Evolutionary conservation across 805 yeast species (phyloP), one percentile per base, ranked within the genome.

Genomic region (Suhomyces xylopsoci): DNA sequence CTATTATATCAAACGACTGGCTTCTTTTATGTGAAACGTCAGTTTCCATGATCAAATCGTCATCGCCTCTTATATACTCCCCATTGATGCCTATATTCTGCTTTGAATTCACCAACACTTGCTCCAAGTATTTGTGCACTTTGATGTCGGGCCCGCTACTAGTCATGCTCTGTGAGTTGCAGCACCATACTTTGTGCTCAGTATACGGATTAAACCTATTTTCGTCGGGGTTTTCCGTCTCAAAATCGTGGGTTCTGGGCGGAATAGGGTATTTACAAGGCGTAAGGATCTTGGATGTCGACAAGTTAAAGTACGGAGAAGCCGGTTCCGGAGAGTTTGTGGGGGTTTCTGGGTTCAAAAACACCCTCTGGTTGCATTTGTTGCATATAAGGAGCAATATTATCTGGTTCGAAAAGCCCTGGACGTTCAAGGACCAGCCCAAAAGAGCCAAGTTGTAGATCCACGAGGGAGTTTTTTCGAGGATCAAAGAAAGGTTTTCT

Each of bases 181-280:
- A 54, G 58, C 80, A 75, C 78, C 78, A 75, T 1, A 50, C 51
- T 49, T 72, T 71, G 56, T 75, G 79, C 25, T 69, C 71, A 2
- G 41, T 47, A 10, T 51, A 47, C 5, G 69, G 59, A 44, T 71
- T 61, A 9, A 66, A 56, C 22, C 52, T 34, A 14, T 14, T n/a
- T 15, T 62, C 65, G 0, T 46, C 55, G 6, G 59, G 62, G 7
- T 52, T 59, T n/a, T 48, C 48, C 36, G 51, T 54, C 9, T 54
- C 55, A 24, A 20, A 47, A 8, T 20, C 49, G 5, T 46, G 51
- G 15, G 26, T 28, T 3, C 19, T 32, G 14, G 47, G 12, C 5
- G 52, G 34, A 3, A 56, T 49, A 1, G 71, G 73, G 51, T 67
- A 66, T 42, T 60, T 57, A 38, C 70, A 69, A 0, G 73, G 74